Conservation (phyloP, 2,329 filamentous ascomycete genomes). For the Penicillium decumbens region DNA sequence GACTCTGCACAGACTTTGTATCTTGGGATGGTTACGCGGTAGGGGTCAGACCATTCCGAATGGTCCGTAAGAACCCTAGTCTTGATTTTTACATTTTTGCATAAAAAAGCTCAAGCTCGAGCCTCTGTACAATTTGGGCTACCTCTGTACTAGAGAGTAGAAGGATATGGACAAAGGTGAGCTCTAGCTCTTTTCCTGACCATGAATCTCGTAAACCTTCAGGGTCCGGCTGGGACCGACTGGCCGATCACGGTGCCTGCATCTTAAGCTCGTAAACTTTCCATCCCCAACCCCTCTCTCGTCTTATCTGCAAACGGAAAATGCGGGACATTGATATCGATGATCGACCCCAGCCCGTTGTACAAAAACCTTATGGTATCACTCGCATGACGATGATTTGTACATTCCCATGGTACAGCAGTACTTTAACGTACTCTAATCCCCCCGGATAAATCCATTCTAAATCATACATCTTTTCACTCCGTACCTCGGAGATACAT, state of each 20-base stretch:
- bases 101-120: neutral
- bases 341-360: conserved; percentile 6
- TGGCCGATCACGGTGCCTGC: conserved; percentile 18
- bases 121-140: conserved; percentile 2
- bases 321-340: conserved; percentile 14
- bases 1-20: neutral
- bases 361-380: neutral
- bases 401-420: conserved; percentile 15
- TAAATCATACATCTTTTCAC: neutral
- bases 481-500: neutral
- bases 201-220: conserved; percentile 8
- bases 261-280: conserved; percentile 3
- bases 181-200: neutral
- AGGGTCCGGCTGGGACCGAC: conserved; percentile 15
- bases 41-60: conserved; percentile 21
- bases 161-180: too few species aligned
- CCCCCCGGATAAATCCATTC: neutral
- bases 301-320: conserved; percentile 14
- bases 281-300: neutral
- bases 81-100: neutral
- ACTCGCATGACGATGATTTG: conserved; percentile 12
- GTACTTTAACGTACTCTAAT: conserved; percentile 11
- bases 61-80: conserved; percentile 11
- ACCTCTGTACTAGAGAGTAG: too few species aligned
- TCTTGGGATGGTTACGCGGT: conserved; percentile 19